phyloP scores from a whole-genome alignment of 805 yeast species.

The Ogataea paradorogensis region DNA sequence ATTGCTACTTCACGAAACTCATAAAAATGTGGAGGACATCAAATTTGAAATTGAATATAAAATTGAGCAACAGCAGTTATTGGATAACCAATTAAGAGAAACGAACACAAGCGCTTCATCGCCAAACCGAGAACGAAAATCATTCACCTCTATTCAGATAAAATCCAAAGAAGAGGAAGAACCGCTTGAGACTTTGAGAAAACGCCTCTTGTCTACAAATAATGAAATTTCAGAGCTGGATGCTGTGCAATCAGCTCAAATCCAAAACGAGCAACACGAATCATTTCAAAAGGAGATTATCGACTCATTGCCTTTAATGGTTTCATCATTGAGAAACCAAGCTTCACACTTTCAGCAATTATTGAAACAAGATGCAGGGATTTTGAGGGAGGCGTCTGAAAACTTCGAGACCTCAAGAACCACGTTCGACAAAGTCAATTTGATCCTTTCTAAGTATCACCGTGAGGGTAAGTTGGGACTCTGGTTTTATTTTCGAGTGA shows the following conservation, averaged over 20 bases:
- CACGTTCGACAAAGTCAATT: conserved; percentile 28
- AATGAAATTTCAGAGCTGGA: conserved; percentile 28
- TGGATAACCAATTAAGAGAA: neutral
- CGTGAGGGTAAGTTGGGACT: conserved; percentile 32
- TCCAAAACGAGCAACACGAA: conserved; percentile 32
- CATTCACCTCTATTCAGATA: neutral
- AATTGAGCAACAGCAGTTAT: conserved; percentile 3
- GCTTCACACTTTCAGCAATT: conserved; percentile 34
- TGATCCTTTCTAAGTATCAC: conserved; percentile 29
- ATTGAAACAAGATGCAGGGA: conserved; percentile 31
- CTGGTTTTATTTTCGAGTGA: conserved; percentile 33
- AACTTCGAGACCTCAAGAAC: conserved; percentile 33
- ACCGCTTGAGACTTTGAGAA: conserved; percentile 27
- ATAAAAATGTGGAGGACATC: conserved; percentile 13
- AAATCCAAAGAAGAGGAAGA: conserved; percentile 21
- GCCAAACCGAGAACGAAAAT: conserved; percentile 2
- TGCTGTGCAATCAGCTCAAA: conserved; percentile 21
- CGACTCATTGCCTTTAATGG: conserved; percentile 33
- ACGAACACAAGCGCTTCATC: neutral
- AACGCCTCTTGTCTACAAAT: conserved; percentile 27
- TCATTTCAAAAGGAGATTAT: conserved; percentile 32
- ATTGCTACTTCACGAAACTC: conserved; percentile 11
- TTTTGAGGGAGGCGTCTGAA: conserved; percentile 33
- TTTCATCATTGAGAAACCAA: conserved; percentile 28
- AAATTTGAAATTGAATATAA: conserved; percentile 19